Evolutionary conservation across 129 eudicot species (phyloP).

Genomic region (Rutidosis leptorrhynchoides): DNA sequence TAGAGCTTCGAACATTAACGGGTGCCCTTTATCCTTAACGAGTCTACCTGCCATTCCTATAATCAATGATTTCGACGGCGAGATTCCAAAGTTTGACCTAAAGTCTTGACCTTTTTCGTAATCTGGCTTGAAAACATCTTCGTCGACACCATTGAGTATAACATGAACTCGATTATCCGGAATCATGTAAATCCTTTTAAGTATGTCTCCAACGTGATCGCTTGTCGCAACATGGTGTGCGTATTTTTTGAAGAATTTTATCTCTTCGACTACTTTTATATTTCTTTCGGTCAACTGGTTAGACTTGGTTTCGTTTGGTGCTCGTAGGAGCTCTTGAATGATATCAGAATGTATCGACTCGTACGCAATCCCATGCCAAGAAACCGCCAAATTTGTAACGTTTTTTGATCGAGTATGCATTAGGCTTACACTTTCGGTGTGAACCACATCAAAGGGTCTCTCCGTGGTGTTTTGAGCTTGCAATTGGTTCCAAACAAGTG

Average conservation of each 20-base stretch:
- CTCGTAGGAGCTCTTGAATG: conserved; percentile 56
- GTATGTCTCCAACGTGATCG: conserved; percentile 63
- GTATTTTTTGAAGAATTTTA: conserved; percentile 52
- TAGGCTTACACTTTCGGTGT: conserved; percentile 71
- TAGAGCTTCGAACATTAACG: conserved; percentile 64
- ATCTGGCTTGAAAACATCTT: conserved; percentile 53
- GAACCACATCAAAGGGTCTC: conserved; percentile 59
- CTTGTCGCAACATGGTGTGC: conserved; percentile 82
- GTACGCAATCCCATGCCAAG: conserved; percentile 84
- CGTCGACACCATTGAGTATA: conserved; percentile 70
- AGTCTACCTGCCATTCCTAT: conserved; percentile 73
- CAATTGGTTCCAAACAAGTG: conserved; percentile 57
- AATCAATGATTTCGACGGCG: conserved; percentile 38
- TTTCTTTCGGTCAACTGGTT: conserved; percentile 35
- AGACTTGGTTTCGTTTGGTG: conserved; percentile 33
- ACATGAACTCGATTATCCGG: conserved; percentile 68
- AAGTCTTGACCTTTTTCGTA: conserved; percentile 32
- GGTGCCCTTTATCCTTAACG: conserved; percentile 83
- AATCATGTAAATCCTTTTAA: conserved; percentile 70
- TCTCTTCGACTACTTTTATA: conserved; percentile 54
- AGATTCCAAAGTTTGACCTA: conserved; percentile 36
- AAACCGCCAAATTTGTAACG: conserved; percentile 50
- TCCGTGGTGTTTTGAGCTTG: conserved; percentile 42
- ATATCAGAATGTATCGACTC: conserved; percentile 73
- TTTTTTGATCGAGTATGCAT: conserved; percentile 51